These are phyloP conservation scores for Colletotrichum magnum DNA, from an alignment of 2,329 filamentous ascomycete species.

Conservation along the genomic window DNA sequence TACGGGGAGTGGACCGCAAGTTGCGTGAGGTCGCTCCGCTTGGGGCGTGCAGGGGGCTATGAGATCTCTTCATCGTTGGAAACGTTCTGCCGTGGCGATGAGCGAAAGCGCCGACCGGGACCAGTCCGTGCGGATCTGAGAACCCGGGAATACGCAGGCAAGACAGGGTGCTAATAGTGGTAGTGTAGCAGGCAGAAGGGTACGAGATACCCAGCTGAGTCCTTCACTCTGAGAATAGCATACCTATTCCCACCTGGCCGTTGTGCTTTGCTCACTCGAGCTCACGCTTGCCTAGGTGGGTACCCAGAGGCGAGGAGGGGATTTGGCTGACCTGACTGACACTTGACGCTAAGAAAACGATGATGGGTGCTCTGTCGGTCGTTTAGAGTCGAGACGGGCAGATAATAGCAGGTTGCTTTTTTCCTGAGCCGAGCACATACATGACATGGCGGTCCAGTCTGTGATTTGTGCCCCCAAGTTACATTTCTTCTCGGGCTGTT, in stretches of 20 bases:
- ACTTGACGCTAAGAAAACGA: conserved; percentile 4
- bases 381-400: conserved; percentile 6
- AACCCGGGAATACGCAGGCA: conserved; percentile 20
- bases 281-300: neutral
- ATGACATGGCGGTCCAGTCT: conserved; percentile 23
- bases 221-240: neutral
- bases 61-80: conserved; percentile 32
- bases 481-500: neutral
- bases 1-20: conserved; percentile 3
- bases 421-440: neutral
- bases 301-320: neutral
- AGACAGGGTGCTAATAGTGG: conserved; percentile 5
- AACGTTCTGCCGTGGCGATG: conserved; percentile 35
- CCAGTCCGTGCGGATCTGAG: conserved; percentile 40
- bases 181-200: neutral
- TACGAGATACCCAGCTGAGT: neutral
- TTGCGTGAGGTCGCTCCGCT: conserved; percentile 20
- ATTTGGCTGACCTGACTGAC: conserved; percentile 1
- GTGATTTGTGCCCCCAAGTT: conserved; percentile 8
- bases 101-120: conserved; percentile 32
- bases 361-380: neutral
- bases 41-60: conserved; percentile 27
- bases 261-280: conserved; percentile 3
- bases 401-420: neutral
- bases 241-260: neutral